phyloP scores from a whole-genome alignment of 495 filamentous ascomycete species.

The Penicillium samsonianum region DNA sequence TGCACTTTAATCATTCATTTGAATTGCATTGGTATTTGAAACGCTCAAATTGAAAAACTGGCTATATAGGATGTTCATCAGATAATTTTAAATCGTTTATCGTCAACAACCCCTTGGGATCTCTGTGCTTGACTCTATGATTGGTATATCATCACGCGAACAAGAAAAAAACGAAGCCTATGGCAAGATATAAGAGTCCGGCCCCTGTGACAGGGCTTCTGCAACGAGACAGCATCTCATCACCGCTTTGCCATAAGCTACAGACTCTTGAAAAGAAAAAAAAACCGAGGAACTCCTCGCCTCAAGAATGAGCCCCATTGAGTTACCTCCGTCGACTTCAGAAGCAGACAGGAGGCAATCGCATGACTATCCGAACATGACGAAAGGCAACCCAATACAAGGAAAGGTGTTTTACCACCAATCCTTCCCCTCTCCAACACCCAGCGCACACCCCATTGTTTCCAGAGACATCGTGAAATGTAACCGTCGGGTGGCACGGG shows the following conservation, averaged over 20 bases:
- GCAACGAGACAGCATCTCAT: slow-evolving; percentile 27
- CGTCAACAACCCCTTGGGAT: slow-evolving; percentile 63
- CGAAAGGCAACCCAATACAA: slow-evolving; percentile 67
- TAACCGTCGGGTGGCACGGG: slow-evolving; percentile 37
- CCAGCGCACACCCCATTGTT: slow-evolving; percentile 45
- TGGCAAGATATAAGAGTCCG: slow-evolving; percentile 48
- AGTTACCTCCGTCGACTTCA: slow-evolving; percentile 65
- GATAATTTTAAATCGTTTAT: slow-evolving; percentile 83
- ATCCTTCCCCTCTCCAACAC: slow-evolving; percentile 42
- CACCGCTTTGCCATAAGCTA: slow-evolving; percentile 68
- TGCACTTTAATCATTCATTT: slow-evolving; percentile 21
- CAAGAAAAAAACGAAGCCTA: slow-evolving; percentile 37
- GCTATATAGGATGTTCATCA: slow-evolving; percentile 66
- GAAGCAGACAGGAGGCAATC: slow-evolving; percentile 67
- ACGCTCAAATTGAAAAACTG: slow-evolving; percentile 3
- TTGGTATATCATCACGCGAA: slow-evolving; percentile 93
- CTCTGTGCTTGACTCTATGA: slow-evolving; percentile 99
- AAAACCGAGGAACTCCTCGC: slow-evolving; percentile 74
- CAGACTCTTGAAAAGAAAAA: slow-evolving; percentile 57
- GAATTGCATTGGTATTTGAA: not conserved
- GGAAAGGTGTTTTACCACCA: slow-evolving; percentile 19
- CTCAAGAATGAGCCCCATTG: slow-evolving; percentile 99
- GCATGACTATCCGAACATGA: slow-evolving; percentile 97
- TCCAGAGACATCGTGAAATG: slow-evolving; percentile 36
- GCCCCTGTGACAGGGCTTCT: slow-evolving; percentile 68